A percentile compares a stretch with the other conserved stretches of the same genome.
Evolutionary conservation across 2,329 filamentous ascomycete species (phyloP).

Genomic region (Aspergillus vadensis): DNA sequence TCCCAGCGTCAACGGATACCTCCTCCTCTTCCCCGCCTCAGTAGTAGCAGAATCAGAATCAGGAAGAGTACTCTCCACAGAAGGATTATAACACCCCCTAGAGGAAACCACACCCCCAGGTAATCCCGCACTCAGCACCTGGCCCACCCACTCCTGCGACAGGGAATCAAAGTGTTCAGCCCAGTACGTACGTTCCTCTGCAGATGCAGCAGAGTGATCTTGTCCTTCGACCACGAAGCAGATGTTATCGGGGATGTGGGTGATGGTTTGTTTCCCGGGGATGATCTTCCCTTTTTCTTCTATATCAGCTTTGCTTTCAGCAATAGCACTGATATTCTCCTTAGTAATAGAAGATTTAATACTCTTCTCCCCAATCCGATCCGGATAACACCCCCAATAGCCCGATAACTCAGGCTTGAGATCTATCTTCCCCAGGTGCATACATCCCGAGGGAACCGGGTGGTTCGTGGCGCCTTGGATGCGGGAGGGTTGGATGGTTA

Average conservation of each 20-base stretch:
- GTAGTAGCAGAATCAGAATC: neutral
- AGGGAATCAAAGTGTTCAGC: conserved; percentile 14
- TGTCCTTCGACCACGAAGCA: conserved; percentile 24
- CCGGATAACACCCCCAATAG: conserved; percentile 24
- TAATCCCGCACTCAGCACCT: conserved; percentile 7
- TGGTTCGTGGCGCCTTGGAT: conserved; percentile 20
- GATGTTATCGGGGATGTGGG: conserved; percentile 19
- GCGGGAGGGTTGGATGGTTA: conserved; percentile 11
- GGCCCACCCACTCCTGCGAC: conserved; percentile 13
- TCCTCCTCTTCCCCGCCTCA: neutral
- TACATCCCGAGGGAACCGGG: conserved; percentile 5
- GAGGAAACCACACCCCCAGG: conserved; percentile 13
- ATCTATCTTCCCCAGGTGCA: conserved; percentile 7
- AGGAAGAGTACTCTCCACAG: neutral
- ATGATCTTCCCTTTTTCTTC: neutral
- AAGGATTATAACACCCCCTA: conserved; percentile 16
- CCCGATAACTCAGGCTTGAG: conserved; percentile 14
- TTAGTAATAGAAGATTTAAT: neutral
- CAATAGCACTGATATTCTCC: neutral
- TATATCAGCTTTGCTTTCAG: neutral
- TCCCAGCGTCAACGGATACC: conserved; percentile 13
- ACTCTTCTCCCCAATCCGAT: conserved; percentile 14
- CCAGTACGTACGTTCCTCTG: conserved; percentile 16
- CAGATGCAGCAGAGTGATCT: conserved; percentile 14
- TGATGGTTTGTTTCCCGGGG: conserved; percentile 7